Evolutionary conservation across 2,329 filamentous ascomycete genomes (phyloP).

Genomic region (Waltergamsia citrina): DNA sequence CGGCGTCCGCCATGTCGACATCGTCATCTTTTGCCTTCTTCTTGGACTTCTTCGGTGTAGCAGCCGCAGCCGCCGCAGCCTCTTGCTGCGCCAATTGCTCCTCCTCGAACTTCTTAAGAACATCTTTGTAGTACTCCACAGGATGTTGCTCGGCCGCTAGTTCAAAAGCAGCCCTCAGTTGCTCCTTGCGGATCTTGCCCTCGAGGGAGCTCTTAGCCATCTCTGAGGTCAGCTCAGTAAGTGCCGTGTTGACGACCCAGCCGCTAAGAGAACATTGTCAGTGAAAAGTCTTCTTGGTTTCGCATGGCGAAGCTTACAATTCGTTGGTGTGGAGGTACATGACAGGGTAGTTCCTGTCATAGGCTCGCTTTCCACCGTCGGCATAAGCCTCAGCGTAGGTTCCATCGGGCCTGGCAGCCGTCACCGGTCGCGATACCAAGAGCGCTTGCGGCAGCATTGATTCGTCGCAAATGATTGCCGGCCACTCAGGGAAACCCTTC

Average conservation of each 20-base stretch:
- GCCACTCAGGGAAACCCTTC: slow-evolving; percentile 93
- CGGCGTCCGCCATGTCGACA: slow-evolving; percentile 52
- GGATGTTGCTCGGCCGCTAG: slow-evolving; percentile 72
- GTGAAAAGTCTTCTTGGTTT: no score
- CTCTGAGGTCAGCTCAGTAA: slow-evolving; percentile 67
- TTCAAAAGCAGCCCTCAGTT: slow-evolving; percentile 69
- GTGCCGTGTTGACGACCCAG: slow-evolving; percentile 80
- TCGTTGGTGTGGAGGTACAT: slow-evolving; percentile 96
- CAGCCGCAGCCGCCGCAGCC: slow-evolving; percentile 32
- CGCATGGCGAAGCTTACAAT: slow-evolving; percentile 66
- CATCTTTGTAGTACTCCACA: slow-evolving; percentile 72
- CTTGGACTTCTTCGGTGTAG: slow-evolving; percentile 26
- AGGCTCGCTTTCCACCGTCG: slow-evolving; percentile 77
- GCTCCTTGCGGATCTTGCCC: slow-evolving; percentile 71
- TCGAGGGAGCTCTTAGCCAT: slow-evolving; percentile 60
- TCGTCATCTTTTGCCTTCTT: slow-evolving; percentile 45
- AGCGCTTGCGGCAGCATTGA: slow-evolving; percentile 80
- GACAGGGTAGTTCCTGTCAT: slow-evolving; percentile 81
- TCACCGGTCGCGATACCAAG: slow-evolving; percentile 70
- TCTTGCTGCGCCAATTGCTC: slow-evolving; percentile 46
- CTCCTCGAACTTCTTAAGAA: slow-evolving; percentile 63
- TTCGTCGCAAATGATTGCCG: slow-evolving; percentile 87
- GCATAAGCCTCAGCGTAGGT: slow-evolving; percentile 80
- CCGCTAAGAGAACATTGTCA: slow-evolving; percentile 48
- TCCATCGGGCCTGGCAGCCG: slow-evolving; percentile 72